These are phyloP conservation scores for Kuraishia borneana DNA, from an alignment of 805 yeast genomes.

Conservation along the genomic window DNA sequence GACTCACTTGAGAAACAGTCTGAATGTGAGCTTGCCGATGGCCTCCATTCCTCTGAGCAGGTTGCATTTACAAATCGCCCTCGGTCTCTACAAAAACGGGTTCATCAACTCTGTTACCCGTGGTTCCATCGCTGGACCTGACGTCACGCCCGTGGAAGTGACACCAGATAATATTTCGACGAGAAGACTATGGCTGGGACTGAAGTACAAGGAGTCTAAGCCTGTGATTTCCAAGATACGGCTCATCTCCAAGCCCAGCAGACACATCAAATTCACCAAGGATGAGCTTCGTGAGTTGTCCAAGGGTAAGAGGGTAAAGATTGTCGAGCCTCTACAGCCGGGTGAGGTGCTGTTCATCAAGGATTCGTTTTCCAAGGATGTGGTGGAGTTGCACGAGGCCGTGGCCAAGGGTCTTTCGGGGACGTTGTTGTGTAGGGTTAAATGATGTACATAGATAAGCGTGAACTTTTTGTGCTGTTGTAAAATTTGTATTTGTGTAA, in stretches of 20 bases:
- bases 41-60: conserved; percentile 79
- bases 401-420: conserved; percentile 63
- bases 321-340: conserved; percentile 72
- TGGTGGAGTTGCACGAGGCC: conserved; percentile 75
- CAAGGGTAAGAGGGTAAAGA: conserved; percentile 63
- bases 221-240: conserved; percentile 67
- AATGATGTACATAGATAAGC: conserved; percentile 20
- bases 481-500: too few relatives aligned
- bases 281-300: conserved; percentile 65
- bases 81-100: conserved; percentile 85
- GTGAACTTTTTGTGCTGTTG: not conserved
- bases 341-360: conserved; percentile 78
- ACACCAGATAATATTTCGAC: conserved; percentile 82
- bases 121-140: conserved; percentile 84
- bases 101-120: conserved; percentile 74
- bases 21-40: conserved; percentile 58
- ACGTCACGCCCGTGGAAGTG: conserved; percentile 56
- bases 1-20: conserved; percentile 82
- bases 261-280: conserved; percentile 52
- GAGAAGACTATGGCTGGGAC: conserved; percentile 83
- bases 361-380: conserved; percentile 28
- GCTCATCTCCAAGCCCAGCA: conserved; percentile 76
- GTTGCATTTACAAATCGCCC: conserved; percentile 71
- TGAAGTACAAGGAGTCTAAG: conserved; percentile 73
- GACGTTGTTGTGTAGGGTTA: conserved; percentile 72